Conservation (phyloP, 1,284 basidiomycete species). For the Tilletia setariae region DNA sequence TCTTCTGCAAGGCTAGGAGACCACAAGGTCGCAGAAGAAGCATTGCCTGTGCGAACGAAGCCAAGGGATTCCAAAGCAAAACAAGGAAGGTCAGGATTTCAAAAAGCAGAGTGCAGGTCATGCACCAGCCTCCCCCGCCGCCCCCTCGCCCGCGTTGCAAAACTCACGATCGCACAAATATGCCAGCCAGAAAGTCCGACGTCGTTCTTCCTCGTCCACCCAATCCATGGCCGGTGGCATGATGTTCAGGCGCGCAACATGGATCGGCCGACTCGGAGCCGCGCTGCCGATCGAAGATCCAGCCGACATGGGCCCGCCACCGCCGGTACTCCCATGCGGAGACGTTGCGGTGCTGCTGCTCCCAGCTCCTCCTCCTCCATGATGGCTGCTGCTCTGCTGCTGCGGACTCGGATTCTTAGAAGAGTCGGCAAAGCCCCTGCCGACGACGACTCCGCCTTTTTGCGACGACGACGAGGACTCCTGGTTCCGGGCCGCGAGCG, state of each 20-base stretch:
- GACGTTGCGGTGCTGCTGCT: too few relatives aligned
- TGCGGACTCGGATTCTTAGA: too few relatives aligned
- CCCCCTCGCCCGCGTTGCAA: too few relatives aligned
- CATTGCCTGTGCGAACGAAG: not conserved
- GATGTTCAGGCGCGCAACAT: conserved; percentile 16
- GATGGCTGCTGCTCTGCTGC: too few relatives aligned
- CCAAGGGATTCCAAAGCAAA: too few relatives aligned
- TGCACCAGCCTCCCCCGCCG: not conserved
- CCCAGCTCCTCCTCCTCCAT: too few relatives aligned
- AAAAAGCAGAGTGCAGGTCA: not conserved
- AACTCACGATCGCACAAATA: conserved; percentile 11
- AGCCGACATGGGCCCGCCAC: not conserved
- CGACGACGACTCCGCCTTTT: too few relatives aligned
- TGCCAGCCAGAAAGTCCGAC: conserved; percentile 18
- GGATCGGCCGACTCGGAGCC: conserved; percentile 6
- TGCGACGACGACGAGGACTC: not conserved
- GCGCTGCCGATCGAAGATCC: not conserved
- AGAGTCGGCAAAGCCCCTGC: too few relatives aligned
- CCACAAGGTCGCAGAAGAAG: conserved; percentile 8
- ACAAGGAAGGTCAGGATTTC: not conserved
- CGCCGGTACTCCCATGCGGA: not conserved
- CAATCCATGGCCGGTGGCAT: conserved; percentile 17
- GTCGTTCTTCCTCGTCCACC: conserved; percentile 24
- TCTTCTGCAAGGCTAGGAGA: not conserved
- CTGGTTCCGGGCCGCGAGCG: not conserved